Conservation (phyloP, 306 rosid genomes). For the Hippophae tibetana region DNA sequence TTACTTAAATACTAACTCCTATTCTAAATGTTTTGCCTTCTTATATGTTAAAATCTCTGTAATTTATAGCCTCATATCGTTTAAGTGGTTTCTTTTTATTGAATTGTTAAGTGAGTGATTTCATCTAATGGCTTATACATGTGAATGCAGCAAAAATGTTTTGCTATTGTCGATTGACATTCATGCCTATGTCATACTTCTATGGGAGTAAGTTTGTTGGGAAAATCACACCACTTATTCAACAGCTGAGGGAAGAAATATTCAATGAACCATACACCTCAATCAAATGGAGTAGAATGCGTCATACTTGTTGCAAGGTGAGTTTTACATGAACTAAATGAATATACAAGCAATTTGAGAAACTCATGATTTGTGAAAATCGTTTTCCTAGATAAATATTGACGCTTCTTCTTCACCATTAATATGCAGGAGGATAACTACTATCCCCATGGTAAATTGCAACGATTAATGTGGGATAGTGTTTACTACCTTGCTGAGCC, state of each 20-base stretch:
- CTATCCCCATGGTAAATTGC: slow-evolving; percentile 20
- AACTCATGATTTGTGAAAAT: no score
- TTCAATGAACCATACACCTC: slow-evolving; percentile 35
- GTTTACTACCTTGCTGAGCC: slow-evolving; percentile 21
- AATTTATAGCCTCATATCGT: no score
- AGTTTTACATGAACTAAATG: background rate
- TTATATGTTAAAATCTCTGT: no score
- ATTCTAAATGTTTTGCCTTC: no score
- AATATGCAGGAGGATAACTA: slow-evolving; percentile 25
- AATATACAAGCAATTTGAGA: no score
- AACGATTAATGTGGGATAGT: slow-evolving; percentile 27
- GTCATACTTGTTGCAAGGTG: slow-evolving; percentile 59
- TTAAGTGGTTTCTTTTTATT: no score
- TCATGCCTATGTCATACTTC: slow-evolving; percentile 81
- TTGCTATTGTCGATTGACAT: slow-evolving; percentile 68
- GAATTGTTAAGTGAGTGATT: background rate
- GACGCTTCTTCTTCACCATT: background rate
- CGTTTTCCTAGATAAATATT: no score
- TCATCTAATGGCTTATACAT: background rate
- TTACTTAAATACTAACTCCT: no score
- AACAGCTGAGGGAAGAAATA: slow-evolving; percentile 48
- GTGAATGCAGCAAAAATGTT: slow-evolving; percentile 63
- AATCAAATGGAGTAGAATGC: slow-evolving; percentile 49
- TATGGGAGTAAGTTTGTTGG: slow-evolving; percentile 69
- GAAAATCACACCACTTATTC: slow-evolving; percentile 61